These are phyloP conservation scores for Ilex asprella DNA, from an alignment of 257 asterid genomes.

Conservation along the genomic window DNA sequence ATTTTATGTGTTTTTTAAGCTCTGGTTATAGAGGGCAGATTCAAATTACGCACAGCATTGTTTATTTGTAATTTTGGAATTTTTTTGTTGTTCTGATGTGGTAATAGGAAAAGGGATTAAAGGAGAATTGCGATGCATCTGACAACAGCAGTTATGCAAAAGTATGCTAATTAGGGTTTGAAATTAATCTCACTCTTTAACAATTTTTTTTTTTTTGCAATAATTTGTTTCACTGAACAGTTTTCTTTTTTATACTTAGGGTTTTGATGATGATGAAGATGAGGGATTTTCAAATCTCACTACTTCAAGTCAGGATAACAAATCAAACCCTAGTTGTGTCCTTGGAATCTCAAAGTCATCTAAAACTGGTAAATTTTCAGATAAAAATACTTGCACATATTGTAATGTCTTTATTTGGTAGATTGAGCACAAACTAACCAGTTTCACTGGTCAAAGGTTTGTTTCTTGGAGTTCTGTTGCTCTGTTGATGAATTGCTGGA, in stretches of 20 bases:
- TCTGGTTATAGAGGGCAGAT: too few species aligned
- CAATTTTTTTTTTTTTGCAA: too few species aligned
- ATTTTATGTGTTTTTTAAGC: neutral
- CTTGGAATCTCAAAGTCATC: slow-evolving; percentile 27
- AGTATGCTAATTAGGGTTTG: slow-evolving; percentile 29
- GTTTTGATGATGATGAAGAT: slow-evolving; percentile 82
- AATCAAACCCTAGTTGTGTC: slow-evolving; percentile 32
- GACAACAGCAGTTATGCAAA: slow-evolving; percentile 49
- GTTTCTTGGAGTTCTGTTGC: too few species aligned
- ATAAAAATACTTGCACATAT: neutral
- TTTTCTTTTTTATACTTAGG: slow-evolving; percentile 23
- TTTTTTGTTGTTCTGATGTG: neutral
- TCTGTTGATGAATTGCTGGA: neutral
- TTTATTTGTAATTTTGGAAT: neutral
- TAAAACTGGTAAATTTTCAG: slow-evolving; percentile 31
- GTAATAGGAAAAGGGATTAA: slow-evolving; percentile 60
- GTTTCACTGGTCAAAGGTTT: too few species aligned
- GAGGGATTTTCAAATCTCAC: slow-evolving; percentile 42
- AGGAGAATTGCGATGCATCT: slow-evolving; percentile 39
- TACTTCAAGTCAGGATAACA: slow-evolving; percentile 43
- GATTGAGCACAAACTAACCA: neutral
- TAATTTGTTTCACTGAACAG: neutral
- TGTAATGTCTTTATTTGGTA: neutral
- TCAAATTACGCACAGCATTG: too few species aligned
- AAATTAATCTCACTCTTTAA: neutral